phyloP scores from a whole-genome alignment of 495 filamentous ascomycete genomes.

The Penicillium alfredii region DNA sequence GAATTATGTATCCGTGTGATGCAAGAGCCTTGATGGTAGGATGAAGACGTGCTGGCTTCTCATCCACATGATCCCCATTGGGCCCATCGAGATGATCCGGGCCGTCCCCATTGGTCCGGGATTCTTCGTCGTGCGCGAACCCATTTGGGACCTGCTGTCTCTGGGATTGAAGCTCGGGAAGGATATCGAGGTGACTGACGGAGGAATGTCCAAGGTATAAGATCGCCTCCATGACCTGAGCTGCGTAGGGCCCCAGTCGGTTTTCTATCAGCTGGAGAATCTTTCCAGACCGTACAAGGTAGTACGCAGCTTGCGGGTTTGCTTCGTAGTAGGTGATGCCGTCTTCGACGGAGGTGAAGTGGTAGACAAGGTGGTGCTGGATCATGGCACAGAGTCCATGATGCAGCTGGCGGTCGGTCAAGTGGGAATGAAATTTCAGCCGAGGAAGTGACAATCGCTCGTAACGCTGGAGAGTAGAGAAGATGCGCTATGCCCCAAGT shows the following conservation, averaged over 20 bases:
- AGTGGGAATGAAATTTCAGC: slow-evolving; percentile 59
- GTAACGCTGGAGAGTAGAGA: slow-evolving; percentile 66
- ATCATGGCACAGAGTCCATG: slow-evolving; percentile 77
- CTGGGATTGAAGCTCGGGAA: slow-evolving; percentile 30
- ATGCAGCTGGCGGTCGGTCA: slow-evolving; percentile 62
- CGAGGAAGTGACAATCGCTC: slow-evolving; percentile 69
- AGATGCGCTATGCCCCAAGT: no score
- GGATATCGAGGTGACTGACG: slow-evolving; percentile 57
- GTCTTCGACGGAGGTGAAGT: slow-evolving; percentile 58
- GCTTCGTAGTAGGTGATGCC: slow-evolving; percentile 72
- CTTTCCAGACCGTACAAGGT: slow-evolving; percentile 71
- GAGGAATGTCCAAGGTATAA: slow-evolving; percentile 71
- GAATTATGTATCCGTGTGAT: slow-evolving; percentile 43
- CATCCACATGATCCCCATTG: slow-evolving; percentile 19
- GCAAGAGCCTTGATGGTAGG: slow-evolving; percentile 41
- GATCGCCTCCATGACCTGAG: slow-evolving; percentile 65
- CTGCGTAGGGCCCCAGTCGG: slow-evolving; percentile 62
- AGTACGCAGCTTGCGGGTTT: slow-evolving; percentile 67
- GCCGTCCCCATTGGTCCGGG: slow-evolving; percentile 21
- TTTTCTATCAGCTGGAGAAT: slow-evolving; percentile 69
- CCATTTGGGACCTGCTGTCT: slow-evolving; percentile 23
- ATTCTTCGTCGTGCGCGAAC: slow-evolving; percentile 27
- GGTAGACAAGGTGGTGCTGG: slow-evolving; percentile 80
- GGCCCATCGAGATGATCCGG: slow-evolving; percentile 10
- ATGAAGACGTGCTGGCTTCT: slow-evolving; percentile 33